Percentiles rank a stretch among this genome's conserved stretches.
phyloP scores from a whole-genome alignment of 2,329 filamentous ascomycete species.

The Talaromyces sp. region DNA sequence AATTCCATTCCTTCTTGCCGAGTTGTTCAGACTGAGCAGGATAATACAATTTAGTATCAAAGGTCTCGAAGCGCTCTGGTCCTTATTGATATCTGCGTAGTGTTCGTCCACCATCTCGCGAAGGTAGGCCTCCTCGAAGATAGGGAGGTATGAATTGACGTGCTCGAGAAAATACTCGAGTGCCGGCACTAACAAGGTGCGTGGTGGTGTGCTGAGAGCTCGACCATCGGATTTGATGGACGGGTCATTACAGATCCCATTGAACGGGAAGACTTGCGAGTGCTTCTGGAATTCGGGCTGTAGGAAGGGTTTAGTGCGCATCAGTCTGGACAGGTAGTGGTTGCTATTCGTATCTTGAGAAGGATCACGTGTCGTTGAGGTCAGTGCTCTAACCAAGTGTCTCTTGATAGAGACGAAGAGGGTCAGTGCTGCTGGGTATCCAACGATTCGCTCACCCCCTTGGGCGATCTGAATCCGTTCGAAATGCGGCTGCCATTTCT shows the following conservation, averaged over 20 bases:
- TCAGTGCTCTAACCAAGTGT: not conserved
- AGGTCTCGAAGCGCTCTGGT: not conserved
- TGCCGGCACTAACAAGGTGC: not conserved
- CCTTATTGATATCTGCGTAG: slow-evolving; percentile 6
- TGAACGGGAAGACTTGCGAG: not conserved
- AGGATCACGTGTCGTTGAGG: not conserved
- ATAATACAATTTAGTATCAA: slow-evolving; percentile 2
- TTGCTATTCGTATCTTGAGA: slow-evolving; percentile 1
- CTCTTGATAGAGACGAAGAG: slow-evolving; percentile 4
- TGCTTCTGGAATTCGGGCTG: not conserved
- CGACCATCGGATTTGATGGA: not conserved
- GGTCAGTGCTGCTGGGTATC: slow-evolving; percentile 7
- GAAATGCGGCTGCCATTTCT: slow-evolving; percentile 1
- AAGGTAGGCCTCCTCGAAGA: slow-evolving; percentile 2
- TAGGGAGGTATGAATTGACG: slow-evolving; percentile 1
- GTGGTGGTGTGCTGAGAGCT: not conserved
- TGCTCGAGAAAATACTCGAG: slow-evolving; percentile 4
- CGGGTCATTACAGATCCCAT: not conserved
- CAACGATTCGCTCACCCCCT: slow-evolving; percentile 2
- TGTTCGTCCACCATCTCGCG: not conserved
- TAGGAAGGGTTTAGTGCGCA: not conserved
- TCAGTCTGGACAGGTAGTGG: not conserved
- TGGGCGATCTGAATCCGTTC: slow-evolving; percentile 8
- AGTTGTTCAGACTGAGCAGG: not conserved
- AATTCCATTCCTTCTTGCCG: not conserved